Base-by-base conservation (phyloP, 129 eudicot species). In the Calendula officinalis region DNA sequence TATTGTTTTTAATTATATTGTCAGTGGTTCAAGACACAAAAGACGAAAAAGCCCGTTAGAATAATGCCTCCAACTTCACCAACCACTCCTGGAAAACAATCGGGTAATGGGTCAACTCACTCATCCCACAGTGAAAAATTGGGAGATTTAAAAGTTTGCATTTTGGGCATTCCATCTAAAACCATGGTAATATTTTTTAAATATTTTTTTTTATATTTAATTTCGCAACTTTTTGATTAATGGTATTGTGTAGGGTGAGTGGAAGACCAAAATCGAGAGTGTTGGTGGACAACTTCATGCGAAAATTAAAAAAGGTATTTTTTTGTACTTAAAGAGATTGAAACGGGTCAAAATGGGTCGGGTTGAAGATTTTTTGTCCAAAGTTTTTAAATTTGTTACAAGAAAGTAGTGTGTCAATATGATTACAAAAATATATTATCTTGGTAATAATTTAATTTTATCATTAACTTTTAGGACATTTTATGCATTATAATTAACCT, bases 21-120 rank as follows among this genome's bases (percentile, higher is more conserved):
- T 49, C 75, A 92, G 98, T 92, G 98, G 98, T 83, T 71, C 63
- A 92, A 92, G 86, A 76, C 89, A 34, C 98, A 92, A 71, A 81
- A 75, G 76, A 51, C 36, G 45, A 76, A 80, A 22, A 92, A 88
- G 76, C 83, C 91, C 34, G 60, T 55, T 58, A 62, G 98, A 37
- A 67, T 92, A 77, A 60, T 92, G 54, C 91, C 95, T 71, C 95
- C 96, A 40, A 41, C 79, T 34, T 61, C 96, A 17, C 70, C 94
- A 12, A 53, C 36, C 27, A 49, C 64, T 46, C 70, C 84, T 32
- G 86, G 83, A 64, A 77, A 51, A 62, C 72, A 34, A 44, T 69
- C 71, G 76, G 77, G 75, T 72, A 75, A 38, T 7, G 81, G 76
- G 33, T 59, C 30, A 33, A 40, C 78, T 56, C 90, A 70, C 70